These are phyloP conservation scores for Vigna mungo DNA, from an alignment of 306 rosid species.

Conservation along the genomic window DNA sequence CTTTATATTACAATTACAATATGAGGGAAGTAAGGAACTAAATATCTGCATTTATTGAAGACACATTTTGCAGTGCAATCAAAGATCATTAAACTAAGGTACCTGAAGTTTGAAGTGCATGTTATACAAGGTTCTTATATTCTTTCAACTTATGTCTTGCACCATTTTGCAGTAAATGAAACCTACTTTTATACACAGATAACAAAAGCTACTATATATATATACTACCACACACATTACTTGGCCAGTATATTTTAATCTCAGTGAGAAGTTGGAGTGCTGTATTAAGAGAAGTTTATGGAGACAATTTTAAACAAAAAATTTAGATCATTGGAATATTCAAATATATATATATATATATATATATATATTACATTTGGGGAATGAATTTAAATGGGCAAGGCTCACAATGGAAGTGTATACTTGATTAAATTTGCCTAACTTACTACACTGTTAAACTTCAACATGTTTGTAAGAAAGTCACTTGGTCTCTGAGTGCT, in stretches of 20 bases:
- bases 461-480: background rate
- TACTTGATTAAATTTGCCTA: conserved; percentile 19
- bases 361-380: no score
- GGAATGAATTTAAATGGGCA: conserved; percentile 19
- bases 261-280: no score
- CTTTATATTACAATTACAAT: no score
- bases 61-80: no score
- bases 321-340: background rate
- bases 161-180: background rate
- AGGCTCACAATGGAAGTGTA: conserved; percentile 14
- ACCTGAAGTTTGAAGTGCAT: background rate
- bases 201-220: background rate
- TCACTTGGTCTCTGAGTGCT: conserved; percentile 49
- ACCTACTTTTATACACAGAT: background rate
- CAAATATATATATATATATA: conserved; percentile 19
- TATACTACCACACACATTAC: no score
- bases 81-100: no score
- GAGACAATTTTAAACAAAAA: background rate
- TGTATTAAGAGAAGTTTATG: background rate
- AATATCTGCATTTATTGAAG: no score
- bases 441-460: background rate
- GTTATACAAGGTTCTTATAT: no score
- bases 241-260: no score
- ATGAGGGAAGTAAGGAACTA: no score
- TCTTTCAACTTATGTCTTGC: background rate